These are phyloP conservation scores for Ambrosia hybrid DNA, from an alignment of 140 eudicot genomes.

Conservation along the genomic window DNA sequence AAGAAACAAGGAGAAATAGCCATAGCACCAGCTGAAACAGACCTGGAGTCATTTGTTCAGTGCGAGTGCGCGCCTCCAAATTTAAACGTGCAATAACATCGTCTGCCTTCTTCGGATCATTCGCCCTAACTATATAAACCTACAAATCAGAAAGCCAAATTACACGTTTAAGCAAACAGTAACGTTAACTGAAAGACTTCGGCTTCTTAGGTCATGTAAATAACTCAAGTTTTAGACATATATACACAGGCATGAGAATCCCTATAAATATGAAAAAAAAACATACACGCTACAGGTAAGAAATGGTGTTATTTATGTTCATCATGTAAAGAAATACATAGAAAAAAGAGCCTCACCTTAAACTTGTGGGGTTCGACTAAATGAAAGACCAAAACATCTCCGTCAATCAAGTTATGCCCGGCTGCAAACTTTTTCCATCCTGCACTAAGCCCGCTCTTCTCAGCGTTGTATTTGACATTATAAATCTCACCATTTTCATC, in stretches of 20 bases:
- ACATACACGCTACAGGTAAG: neutral
- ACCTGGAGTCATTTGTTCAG: conserved; percentile 17
- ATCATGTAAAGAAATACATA: neutral
- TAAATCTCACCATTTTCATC: conserved; percentile 55
- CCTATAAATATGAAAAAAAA: neutral
- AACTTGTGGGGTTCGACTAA: conserved; percentile 49
- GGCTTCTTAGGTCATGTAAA: neutral
- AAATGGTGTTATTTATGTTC: conserved; percentile 1
- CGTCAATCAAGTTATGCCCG: conserved; percentile 58
- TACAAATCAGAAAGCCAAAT: conserved; percentile 20
- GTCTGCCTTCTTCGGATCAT: conserved; percentile 24
- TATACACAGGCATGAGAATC: too few relatives aligned
- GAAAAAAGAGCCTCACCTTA: conserved; percentile 44
- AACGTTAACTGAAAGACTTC: neutral
- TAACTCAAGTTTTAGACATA: too few relatives aligned
- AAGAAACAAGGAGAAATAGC: neutral
- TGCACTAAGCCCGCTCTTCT: too few relatives aligned
- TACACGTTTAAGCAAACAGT: conserved; percentile 2
- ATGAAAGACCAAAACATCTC: conserved; percentile 75
- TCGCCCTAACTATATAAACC: conserved; percentile 42
- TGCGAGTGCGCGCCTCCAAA: conserved; percentile 13
- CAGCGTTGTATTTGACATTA: conserved; percentile 51
- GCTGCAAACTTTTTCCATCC: neutral
- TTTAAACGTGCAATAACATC: conserved; percentile 32
- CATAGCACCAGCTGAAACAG: conserved; percentile 16